A percentile compares a stretch with the other conserved stretches of the same genome.
These are phyloP conservation scores for Protostelium mycophagum DNA, from an alignment of 78 protist genomes.

Conservation along the genomic window DNA sequence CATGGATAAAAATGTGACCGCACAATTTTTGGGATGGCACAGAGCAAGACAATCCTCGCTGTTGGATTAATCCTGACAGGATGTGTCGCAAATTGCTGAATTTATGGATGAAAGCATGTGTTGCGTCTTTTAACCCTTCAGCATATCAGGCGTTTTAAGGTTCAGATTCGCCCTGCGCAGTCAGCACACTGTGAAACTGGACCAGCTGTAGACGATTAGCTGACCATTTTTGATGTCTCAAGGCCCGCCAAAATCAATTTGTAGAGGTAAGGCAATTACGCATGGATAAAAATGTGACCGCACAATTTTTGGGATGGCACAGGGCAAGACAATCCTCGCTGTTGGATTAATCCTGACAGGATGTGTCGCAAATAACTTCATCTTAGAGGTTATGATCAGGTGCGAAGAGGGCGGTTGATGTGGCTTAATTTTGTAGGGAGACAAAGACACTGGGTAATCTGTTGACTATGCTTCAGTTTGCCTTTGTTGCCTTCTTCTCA, in stretches of 20 bases:
- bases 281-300: no score
- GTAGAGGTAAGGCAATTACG: no score
- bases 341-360: background rate
- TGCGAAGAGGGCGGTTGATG: background rate
- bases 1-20: no score
- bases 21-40: background rate
- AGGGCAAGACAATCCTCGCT: background rate
- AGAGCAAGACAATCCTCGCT: background rate
- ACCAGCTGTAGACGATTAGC: no score
- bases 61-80: background rate
- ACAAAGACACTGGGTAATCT: background rate
- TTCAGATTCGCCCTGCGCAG: no score
- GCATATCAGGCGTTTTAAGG: no score
- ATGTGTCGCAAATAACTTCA: background rate
- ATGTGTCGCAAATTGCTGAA: background rate
- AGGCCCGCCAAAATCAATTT: no score
- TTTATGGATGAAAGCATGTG: no score
- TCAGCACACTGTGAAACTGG: no score
- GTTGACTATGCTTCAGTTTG: slow-evolving; percentile 43
- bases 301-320: background rate
- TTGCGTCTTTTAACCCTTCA: no score
- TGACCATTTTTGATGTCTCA: no score
- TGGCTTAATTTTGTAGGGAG: background rate
- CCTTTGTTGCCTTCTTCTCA: slow-evolving; percentile 30
- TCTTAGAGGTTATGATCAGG: background rate